Evolutionary conservation across 2,329 filamentous ascomycete species (phyloP).

Genomic region (Lecanoromycetidae sp.): DNA sequence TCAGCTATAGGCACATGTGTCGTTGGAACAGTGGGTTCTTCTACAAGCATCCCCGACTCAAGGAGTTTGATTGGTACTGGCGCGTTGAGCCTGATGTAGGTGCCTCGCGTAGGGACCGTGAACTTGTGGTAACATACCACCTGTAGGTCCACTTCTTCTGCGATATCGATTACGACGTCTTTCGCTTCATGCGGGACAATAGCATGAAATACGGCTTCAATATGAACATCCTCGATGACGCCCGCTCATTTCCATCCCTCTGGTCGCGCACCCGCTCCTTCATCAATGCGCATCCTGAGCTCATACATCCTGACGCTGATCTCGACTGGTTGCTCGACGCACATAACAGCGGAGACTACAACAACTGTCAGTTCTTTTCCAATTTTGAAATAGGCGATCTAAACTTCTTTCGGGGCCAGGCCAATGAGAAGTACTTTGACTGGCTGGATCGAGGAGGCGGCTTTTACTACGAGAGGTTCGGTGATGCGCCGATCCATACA

Average conservation of each 20-base stretch:
- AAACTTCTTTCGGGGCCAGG: conserved; percentile 38
- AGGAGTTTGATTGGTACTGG: conserved; percentile 48
- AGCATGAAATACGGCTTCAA: conserved; percentile 39
- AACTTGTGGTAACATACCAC: conserved; percentile 17
- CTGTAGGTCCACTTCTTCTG: conserved; percentile 44
- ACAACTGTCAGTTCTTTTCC: conserved; percentile 40
- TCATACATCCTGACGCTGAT: conserved; percentile 38
- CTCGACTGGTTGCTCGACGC: conserved; percentile 38
- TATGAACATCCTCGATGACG: conserved; percentile 37
- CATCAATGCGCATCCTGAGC: conserved; percentile 33
- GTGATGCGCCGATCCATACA: conserved; percentile 42
- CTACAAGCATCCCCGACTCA: conserved; percentile 30
- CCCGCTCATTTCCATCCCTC: conserved; percentile 33
- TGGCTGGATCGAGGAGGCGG: conserved; percentile 39
- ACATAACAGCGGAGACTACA: conserved; percentile 32
- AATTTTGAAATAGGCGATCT: conserved; percentile 43
- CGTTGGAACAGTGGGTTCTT: conserved; percentile 31
- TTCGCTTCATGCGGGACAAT: conserved; percentile 26
- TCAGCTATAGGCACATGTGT: conserved; percentile 31
- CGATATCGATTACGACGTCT: conserved; percentile 32
- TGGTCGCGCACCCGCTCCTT: conserved; percentile 38
- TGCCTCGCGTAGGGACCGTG: conserved; percentile 6
- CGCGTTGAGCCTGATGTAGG: conserved; percentile 48
- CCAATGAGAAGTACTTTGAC: conserved; percentile 38
- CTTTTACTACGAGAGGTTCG: conserved; percentile 38